Evolutionary conservation across 2,329 filamentous ascomycete species (phyloP).

Genomic region (Cytospora piceicola): DNA sequence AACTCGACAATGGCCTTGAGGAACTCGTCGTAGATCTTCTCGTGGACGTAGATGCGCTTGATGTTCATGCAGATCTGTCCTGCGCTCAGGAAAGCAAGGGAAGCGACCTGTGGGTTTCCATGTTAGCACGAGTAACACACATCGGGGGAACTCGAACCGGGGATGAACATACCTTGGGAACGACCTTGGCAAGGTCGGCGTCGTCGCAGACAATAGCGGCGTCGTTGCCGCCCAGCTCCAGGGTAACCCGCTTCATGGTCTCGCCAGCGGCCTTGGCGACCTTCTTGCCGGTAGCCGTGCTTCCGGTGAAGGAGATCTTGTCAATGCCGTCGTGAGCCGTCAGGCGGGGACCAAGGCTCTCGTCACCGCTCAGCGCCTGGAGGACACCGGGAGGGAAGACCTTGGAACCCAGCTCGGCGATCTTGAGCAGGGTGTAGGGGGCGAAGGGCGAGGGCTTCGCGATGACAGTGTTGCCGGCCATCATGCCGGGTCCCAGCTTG

Average conservation of each 20-base stretch:
- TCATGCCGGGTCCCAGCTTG: constrained; percentile 60
- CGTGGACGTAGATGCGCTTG: constrained; percentile 56
- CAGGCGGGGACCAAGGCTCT: constrained; percentile 62
- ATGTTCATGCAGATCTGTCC: constrained; percentile 58
- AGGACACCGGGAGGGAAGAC: constrained; percentile 67
- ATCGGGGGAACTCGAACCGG: neutral
- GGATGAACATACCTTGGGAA: constrained; percentile 32
- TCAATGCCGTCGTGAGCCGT: constrained; percentile 62
- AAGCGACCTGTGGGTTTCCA: constrained; percentile 41
- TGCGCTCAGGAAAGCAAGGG: constrained; percentile 58
- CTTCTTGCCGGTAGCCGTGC: constrained; percentile 43
- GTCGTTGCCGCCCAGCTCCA: constrained; percentile 45
- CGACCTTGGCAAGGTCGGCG: constrained; percentile 46
- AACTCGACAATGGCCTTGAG: constrained; percentile 50
- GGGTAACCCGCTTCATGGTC: constrained; percentile 52
- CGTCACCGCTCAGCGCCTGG: constrained; percentile 63
- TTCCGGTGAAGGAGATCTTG: constrained; percentile 69
- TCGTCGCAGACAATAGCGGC: constrained; percentile 49
- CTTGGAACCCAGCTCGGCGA: constrained; percentile 60
- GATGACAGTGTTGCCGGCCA: constrained; percentile 56
- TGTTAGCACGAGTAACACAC: neutral
- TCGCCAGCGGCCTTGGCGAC: constrained; percentile 47
- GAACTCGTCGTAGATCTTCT: constrained; percentile 53
- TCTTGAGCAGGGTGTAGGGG: constrained; percentile 61
- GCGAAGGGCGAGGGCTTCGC: constrained; percentile 63